phyloP scores from a whole-genome alignment of 108 stramenopile genomes.

The Stephanodiscus minutulus region DNA sequence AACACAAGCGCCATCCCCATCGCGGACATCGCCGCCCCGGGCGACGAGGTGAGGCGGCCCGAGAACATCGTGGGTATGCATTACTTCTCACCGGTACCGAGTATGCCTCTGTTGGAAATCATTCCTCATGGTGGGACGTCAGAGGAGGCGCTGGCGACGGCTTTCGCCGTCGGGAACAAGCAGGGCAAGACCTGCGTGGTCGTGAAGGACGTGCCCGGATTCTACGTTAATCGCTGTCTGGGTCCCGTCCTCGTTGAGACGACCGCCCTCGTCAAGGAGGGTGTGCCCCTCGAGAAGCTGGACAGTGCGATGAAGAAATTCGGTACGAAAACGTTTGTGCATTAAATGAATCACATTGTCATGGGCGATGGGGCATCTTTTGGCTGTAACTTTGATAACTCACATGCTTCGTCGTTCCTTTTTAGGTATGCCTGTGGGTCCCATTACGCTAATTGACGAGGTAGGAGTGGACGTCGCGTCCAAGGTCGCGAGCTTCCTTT shows the following conservation, averaged over 20 bases:
- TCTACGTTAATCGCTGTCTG: constrained; percentile 99
- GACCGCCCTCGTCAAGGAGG: constrained; percentile 83
- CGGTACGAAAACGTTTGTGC: constrained; percentile 46
- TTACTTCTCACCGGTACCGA: constrained; percentile 99
- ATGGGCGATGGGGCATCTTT: constrained; percentile 88
- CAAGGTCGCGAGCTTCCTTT: constrained; percentile 92
- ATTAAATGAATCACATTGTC: constrained; percentile 88
- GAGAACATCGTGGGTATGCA: constrained; percentile 98
- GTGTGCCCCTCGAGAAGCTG: constrained; percentile 80
- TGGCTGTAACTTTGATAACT: too few relatives aligned
- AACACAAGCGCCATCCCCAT: constrained; percentile 99
- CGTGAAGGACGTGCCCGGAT: constrained; percentile 99
- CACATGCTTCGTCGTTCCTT: too few relatives aligned
- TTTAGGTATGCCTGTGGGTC: constrained; percentile 71
- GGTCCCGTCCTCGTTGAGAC: constrained; percentile 96
- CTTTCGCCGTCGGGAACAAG: constrained; percentile 95
- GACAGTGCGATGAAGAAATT: constrained; percentile 94
- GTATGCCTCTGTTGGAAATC: constrained; percentile 98
- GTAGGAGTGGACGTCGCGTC: constrained; percentile 94
- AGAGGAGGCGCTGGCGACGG: constrained; percentile 81
- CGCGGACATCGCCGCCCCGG: constrained; percentile 79
- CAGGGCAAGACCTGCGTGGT: constrained; percentile 99
- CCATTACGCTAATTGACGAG: constrained; percentile 85
- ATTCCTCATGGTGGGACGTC: constrained; percentile 94
- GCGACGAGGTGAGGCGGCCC: constrained; percentile 88